Evolutionary conservation across 73 alveolate species (phyloP).

Genomic region (Paramecium tetraurelia): DNA sequence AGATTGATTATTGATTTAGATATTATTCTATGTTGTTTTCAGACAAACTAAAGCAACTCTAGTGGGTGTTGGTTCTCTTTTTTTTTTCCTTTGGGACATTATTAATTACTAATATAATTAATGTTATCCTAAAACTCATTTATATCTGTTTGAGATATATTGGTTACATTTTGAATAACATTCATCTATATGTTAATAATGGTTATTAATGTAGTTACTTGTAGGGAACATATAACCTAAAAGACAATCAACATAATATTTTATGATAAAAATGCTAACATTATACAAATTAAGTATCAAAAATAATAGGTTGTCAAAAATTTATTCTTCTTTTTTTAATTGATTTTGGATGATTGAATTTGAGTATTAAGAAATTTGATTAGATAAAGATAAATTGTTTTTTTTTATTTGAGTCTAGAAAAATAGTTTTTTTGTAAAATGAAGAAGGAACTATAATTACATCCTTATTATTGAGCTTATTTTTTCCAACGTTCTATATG

Average conservation of each 20-base stretch:
- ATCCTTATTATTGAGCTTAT: too few relatives aligned
- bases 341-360: too few relatives aligned
- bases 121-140: slow-evolving; percentile 2
- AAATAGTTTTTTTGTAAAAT: too few relatives aligned
- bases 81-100: neutral
- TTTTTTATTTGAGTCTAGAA: too few relatives aligned
- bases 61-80: neutral
- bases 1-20: neutral
- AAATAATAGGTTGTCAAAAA: too few relatives aligned
- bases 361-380: too few relatives aligned
- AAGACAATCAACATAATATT: neutral
- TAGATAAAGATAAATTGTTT: too few relatives aligned
- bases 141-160: neutral
- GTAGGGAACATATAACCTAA: neutral
- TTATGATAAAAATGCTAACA: too few relatives aligned
- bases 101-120: neutral
- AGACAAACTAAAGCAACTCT: neutral
- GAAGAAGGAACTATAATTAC: too few relatives aligned
- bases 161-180: neutral
- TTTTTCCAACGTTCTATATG: neutral
- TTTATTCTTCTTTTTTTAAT: too few relatives aligned
- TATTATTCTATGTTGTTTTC: neutral
- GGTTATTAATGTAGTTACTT: neutral
- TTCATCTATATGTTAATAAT: neutral
- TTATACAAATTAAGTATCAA: neutral